Percentiles rank a stretch among this genome's conserved stretches.
These are phyloP conservation scores for Mucor piriformis DNA, from an alignment of 371 early-diverging fungal species.

Conservation along the genomic window DNA sequence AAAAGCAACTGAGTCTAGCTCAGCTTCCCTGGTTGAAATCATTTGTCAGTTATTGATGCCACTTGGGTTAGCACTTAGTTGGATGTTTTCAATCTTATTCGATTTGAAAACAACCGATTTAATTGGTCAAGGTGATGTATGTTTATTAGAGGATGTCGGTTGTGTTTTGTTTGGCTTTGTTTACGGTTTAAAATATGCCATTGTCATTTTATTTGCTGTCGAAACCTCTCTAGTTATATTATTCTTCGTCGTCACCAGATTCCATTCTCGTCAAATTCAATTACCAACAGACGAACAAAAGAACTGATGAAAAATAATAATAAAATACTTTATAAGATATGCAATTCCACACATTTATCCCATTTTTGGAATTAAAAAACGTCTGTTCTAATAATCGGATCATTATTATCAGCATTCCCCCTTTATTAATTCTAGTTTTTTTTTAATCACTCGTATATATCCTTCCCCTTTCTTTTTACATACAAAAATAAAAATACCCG, in stretches of 20 bases:
- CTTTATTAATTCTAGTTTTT: not conserved
- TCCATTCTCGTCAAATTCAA: conserved; percentile 7
- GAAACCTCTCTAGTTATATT: conserved; percentile 23
- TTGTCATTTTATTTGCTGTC: conserved; percentile 35
- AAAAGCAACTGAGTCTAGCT: not conserved
- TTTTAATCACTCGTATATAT: not conserved
- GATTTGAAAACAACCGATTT: conserved; percentile 34
- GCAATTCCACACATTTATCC: not conserved
- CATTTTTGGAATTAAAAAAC: not conserved
- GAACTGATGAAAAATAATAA: not conserved
- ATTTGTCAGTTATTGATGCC: conserved; percentile 46
- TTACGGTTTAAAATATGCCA: conserved; percentile 31
- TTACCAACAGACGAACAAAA: conserved; percentile 12
- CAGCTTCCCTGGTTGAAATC: conserved; percentile 18
- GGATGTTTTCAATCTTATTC: conserved; percentile 47
- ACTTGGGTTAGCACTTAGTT: conserved; percentile 40
- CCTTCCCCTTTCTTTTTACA: not conserved
- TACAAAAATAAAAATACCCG: not conserved
- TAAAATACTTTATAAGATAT: not conserved
- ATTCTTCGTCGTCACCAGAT: not conserved
- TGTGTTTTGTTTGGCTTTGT: conserved; percentile 25
- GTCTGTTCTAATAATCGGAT: not conserved
- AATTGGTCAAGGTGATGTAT: conserved; percentile 11
- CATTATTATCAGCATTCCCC: not conserved
- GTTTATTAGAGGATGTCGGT: conserved; percentile 10